phyloP scores from a whole-genome alignment of 768 basidiomycete species.

The Boletus huronensis region DNA sequence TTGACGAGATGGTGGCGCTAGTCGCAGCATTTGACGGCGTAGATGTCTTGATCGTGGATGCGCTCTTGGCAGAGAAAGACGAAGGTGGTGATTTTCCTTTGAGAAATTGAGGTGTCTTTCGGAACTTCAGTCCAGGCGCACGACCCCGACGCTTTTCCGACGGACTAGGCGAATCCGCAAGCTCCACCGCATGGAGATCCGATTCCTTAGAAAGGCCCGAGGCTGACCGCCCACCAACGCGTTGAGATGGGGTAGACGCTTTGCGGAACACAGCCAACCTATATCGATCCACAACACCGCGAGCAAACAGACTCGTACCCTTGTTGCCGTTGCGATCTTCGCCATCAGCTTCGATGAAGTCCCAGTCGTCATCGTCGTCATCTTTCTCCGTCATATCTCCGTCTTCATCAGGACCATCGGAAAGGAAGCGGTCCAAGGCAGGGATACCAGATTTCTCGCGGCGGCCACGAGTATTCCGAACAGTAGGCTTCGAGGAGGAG shows the following conservation, averaged over 20 bases:
- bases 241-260: conserved; percentile 59
- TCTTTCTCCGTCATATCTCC: conserved; percentile 39
- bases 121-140: conserved; percentile 63
- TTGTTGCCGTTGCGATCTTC: conserved; percentile 81
- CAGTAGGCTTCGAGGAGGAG: conserved; percentile 14
- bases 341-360: conserved; percentile 80
- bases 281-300: conserved; percentile 90
- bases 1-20: conserved; percentile 34
- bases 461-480: conserved; percentile 40
- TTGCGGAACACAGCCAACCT: conserved; percentile 83
- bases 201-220: conserved; percentile 60
- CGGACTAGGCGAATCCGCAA: conserved; percentile 43
- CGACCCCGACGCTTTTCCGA: conserved; percentile 63
- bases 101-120: conserved; percentile 73
- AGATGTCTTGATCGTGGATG: conserved; percentile 34
- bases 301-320: conserved; percentile 79
- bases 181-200: conserved; percentile 39
- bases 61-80: conserved; percentile 34
- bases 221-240: conserved; percentile 43
- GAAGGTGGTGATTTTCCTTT: conserved; percentile 61
- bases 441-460: conserved; percentile 82
- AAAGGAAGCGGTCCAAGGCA: conserved; percentile 71
- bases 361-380: conserved; percentile 88
- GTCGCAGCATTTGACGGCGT: conserved; percentile 42
- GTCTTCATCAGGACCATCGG: conserved; percentile 48